Base-by-base conservation (phyloP, 352 stramenopile species). In the Phytophthora pini region DNA sequence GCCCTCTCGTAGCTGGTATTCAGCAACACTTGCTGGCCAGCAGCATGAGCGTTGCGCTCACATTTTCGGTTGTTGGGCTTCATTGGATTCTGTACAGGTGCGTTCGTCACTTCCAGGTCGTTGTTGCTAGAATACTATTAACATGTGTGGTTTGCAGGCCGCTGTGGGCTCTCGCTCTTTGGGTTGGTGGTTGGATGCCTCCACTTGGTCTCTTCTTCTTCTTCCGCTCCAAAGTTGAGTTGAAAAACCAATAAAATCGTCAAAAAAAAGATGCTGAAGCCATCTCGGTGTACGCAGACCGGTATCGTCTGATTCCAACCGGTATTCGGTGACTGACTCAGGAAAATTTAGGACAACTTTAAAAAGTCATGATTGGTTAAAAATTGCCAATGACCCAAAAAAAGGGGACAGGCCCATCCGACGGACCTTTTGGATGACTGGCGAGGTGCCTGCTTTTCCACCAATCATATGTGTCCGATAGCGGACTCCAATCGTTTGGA, bases 41-140 rank as follows among this genome's bases (percentile, higher is more conserved):
- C 50, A 79, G 56, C 47, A 53, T 84, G 59, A 87, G 80, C 31
- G 44, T 75, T 17, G 77, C 73, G 20, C 68, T 88, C 20, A 89
- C 76, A 1, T 89, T 88, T 59, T 67, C 66, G 0, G 62, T 89
- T 22, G 79, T 79, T 10, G 67, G 70, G 11, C 29, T 69, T 31
- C 77, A 70, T 40, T 93, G 84, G 82, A 17, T 91, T 47, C 38
- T 84, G 10, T 73, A 78, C 49, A 70, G 79, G 82, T 88, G 64
- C 29, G 63, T 76, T 39, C 0, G 22, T 12, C 10, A 22, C 9
- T 36, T 36, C 31, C 1, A 36, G 10, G 7, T 13, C 9, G 29
- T 34, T 8, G 9, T 13, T 36, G 31, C 31, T 36, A 36, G 31
- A 36, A 11, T 12, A 13, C 31, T 11, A 12, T 47, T 26, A 24